Conservation (phyloP, 257 asterid genomes). For the Pogostemon cablin region DNA sequence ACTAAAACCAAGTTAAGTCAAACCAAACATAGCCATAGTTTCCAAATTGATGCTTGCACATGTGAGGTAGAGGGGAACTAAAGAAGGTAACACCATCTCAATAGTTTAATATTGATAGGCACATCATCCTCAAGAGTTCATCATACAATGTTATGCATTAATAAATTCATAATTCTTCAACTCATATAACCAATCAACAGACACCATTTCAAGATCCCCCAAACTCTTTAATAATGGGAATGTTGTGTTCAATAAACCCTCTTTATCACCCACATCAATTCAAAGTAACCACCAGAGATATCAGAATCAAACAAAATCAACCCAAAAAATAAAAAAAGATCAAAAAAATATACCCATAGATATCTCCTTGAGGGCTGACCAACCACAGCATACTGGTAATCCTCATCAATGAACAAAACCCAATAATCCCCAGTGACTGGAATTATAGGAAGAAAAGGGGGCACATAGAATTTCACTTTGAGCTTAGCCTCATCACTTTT, state of each 20-base stretch:
- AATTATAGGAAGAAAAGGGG: slow-evolving; percentile 68
- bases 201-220: background rate
- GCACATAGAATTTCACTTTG: slow-evolving; percentile 59
- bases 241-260: background rate
- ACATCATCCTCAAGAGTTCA: too few relatives aligned
- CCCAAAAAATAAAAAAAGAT: background rate
- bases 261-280: too few relatives aligned
- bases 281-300: too few relatives aligned
- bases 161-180: background rate
- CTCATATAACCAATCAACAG: background rate
- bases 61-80: too few relatives aligned
- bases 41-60: too few relatives aligned
- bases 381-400: slow-evolving; percentile 60
- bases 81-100: too few relatives aligned
- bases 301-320: background rate
- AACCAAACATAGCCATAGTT: too few relatives aligned
- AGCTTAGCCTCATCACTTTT: slow-evolving; percentile 70
- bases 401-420: slow-evolving; percentile 54
- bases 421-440: slow-evolving; percentile 73
- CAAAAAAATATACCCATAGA: slow-evolving; percentile 68
- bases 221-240: background rate
- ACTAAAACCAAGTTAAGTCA: too few relatives aligned
- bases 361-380: slow-evolving; percentile 73
- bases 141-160: background rate
- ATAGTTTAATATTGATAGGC: too few relatives aligned